Conservation (phyloP, 139 green algal genomes). For the Tetratostichococcus sp. region DNA sequence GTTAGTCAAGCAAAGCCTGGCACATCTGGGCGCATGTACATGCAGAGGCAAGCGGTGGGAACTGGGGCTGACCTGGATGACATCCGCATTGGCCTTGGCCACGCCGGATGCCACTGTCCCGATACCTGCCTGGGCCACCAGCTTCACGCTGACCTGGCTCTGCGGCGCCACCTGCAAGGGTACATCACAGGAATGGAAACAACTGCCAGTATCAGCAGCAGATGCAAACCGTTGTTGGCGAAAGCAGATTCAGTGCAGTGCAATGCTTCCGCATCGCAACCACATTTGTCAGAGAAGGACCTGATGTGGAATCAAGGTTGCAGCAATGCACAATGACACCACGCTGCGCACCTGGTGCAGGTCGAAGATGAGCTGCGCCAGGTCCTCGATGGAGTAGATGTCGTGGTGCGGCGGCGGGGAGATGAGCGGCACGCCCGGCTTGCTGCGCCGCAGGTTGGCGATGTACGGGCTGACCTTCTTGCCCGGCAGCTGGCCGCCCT, state of each 20-base stretch:
- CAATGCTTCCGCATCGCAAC: no score
- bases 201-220: no score
- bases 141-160: constrained; percentile 95
- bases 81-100: constrained; percentile 97
- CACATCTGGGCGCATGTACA: no score
- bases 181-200: no score
- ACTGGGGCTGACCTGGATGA: constrained; percentile 76
- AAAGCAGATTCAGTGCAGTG: background rate
- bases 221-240: background rate
- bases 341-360: constrained; percentile 49
- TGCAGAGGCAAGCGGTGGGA: constrained; percentile 1
- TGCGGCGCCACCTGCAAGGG: constrained; percentile 73
- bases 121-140: constrained; percentile 97
- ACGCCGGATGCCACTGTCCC: constrained; percentile 94
- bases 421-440: constrained; percentile 98
- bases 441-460: constrained; percentile 86
- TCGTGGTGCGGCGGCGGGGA: constrained; percentile 98
- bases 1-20: no score
- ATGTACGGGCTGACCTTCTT: constrained; percentile 98
- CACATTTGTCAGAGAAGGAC: no score
- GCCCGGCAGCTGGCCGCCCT: constrained; percentile 96
- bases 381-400: constrained; percentile 99
- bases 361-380: constrained; percentile 99
- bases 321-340: no score
- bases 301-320: no score